These are phyloP conservation scores for Xerocomellus intermedius DNA, from an alignment of 768 basidiomycete genomes.

Conservation along the genomic window DNA sequence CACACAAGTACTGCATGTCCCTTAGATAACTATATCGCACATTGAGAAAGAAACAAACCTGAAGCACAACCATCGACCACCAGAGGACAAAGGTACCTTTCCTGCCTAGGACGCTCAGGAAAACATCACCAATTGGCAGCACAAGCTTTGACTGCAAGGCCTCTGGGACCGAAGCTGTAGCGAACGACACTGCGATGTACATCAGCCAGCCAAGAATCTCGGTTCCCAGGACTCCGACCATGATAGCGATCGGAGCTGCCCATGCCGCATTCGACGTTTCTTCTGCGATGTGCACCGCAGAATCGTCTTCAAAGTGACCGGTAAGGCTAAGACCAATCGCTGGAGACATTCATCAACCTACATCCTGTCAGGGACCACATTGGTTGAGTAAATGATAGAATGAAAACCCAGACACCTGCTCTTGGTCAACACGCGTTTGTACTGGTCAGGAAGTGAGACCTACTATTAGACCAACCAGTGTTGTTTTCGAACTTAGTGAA, in stretches of 20 bases:
- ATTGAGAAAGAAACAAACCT: constrained; percentile 28
- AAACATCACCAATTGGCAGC: constrained; percentile 43
- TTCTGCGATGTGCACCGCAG: constrained; percentile 47
- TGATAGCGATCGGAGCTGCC: constrained; percentile 45
- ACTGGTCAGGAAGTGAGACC: background rate
- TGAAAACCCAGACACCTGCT: constrained; percentile 25
- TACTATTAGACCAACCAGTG: constrained; percentile 23
- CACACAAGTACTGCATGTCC: constrained; percentile 36
- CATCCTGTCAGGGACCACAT: constrained; percentile 29
- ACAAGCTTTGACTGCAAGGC: constrained; percentile 34
- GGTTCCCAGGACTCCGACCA: constrained; percentile 40
- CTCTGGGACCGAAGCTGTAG: constrained; percentile 38
- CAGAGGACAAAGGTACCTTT: constrained; percentile 44
- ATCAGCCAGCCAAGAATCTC: constrained; percentile 43
- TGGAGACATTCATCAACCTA: background rate
- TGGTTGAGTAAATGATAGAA: constrained; percentile 25
- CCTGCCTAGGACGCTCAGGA: constrained; percentile 38
- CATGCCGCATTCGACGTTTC: constrained; percentile 43
- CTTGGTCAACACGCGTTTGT: background rate
- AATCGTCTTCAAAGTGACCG: constrained; percentile 37
- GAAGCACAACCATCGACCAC: constrained; percentile 43
- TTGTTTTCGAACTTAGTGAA: constrained; percentile 29
- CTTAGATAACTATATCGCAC: background rate
- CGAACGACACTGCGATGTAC: constrained; percentile 44
- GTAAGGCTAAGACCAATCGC: background rate